phyloP scores from a whole-genome alignment of 805 yeast species.

The Grigorovia jiainica region DNA sequence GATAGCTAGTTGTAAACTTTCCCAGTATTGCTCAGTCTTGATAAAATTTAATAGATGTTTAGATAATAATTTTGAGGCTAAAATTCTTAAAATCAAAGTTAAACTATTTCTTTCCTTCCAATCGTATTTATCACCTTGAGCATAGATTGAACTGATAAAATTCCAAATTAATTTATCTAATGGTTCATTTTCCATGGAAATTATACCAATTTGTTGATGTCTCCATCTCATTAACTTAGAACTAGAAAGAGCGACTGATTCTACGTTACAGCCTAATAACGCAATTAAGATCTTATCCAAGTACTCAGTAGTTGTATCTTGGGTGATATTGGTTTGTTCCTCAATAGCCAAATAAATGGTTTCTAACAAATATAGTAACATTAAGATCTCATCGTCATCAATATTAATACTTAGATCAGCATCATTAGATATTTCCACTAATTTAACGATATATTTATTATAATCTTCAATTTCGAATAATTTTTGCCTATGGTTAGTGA shows the following conservation, averaged over 20 bases:
- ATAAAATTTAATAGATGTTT: constrained; percentile 8
- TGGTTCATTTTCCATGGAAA: constrained; percentile 8
- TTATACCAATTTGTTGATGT: constrained; percentile 26
- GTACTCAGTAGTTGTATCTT: neutral
- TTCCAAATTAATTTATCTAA: constrained; percentile 38
- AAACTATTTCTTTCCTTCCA: constrained; percentile 36
- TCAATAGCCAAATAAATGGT: constrained; percentile 25
- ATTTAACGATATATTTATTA: constrained; percentile 2
- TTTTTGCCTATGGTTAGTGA: constrained; percentile 5
- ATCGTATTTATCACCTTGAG: constrained; percentile 19
- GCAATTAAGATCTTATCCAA: constrained; percentile 13
- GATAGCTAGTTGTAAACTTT: constrained; percentile 44
- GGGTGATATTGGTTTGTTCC: neutral
- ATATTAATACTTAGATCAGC: neutral
- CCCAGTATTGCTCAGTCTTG: constrained; percentile 41
- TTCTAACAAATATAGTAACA: constrained; percentile 32
- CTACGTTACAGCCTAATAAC: constrained; percentile 15
- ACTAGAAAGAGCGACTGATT: constrained; percentile 9
- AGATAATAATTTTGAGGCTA: constrained; percentile 22
- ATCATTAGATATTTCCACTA: neutral
- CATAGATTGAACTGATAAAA: constrained; percentile 31
- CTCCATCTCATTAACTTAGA: constrained; percentile 44
- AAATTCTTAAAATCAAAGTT: constrained; percentile 47
- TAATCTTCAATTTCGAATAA: constrained; percentile 8
- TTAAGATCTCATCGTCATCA: constrained; percentile 5